Evolutionary conservation across 75 land plant genomes (phyloP), one percentile per base, ranked within the genome.

Genomic region (Picea glauca): DNA sequence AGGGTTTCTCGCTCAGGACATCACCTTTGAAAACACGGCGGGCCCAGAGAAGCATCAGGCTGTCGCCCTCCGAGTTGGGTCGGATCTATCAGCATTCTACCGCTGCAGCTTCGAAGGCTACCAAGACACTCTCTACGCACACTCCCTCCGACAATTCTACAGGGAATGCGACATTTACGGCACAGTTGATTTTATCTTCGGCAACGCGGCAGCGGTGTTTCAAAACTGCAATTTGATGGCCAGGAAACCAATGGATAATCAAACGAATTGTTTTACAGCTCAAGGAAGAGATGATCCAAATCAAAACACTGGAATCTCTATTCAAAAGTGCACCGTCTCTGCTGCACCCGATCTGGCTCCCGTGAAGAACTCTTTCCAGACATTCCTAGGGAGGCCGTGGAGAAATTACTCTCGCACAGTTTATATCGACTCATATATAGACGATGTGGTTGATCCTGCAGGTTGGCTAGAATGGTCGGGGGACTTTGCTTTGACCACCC

Each of bases 111-210:
- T 81, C 78, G 32, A 68, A 56, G 85, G 87, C 23, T 84, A 84
- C 81, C 91, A 90, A 66, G 88, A 90, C 80, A 90, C 91, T 0
- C 83, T 90, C 58, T 90, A 87, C 66, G 81, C 87, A 7, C 87
- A 87, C 78, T 74, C 89, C 1, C 74, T 75, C 64, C 88, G 91
- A 32, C 91, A 90, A 74, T 87, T 84, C 83, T 90, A 85, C 83
- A 38, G 81, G 2, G 83, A 83, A 3, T 90, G 89, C 83, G 13
- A n/a, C 66, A 80, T 90, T 77, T 63, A 62, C 40, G 91, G 91
- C 72, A 90, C 91, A 1, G 79, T 90, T 0, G 91, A 90, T 66
- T 87, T 87, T 84, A 86, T 90, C 38, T 90, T 90, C 76, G 91
- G 88, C 13, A 82, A 87, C 62, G 87, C 77, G 1, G 81, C 83